A percentile compares a stretch with the other conserved stretches of the same genome.
Evolutionary conservation across 495 filamentous ascomycete genomes (phyloP).

Genomic region (Staphylotrichum longicolle): DNA sequence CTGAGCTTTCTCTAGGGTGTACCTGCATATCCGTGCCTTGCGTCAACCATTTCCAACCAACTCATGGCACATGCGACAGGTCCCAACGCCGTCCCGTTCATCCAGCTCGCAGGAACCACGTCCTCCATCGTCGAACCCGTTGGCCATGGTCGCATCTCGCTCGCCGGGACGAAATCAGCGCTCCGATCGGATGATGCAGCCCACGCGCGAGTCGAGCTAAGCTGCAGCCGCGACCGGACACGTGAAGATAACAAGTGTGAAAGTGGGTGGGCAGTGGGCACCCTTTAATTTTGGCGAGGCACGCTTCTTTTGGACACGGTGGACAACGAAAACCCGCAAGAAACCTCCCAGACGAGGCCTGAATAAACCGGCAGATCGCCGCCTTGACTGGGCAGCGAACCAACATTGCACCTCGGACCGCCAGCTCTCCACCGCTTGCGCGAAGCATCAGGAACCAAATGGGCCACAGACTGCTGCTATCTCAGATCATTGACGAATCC

Average conservation of each 20-base stretch:
- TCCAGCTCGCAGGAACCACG: neutral
- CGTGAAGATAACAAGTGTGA: conserved; percentile 25
- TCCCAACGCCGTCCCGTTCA: neutral
- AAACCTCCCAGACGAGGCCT: neutral
- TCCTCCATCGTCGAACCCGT: neutral
- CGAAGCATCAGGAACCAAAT: conserved; percentile 11
- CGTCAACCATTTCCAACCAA: conserved; percentile 10
- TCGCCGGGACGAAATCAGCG: neutral
- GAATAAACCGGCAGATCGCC: neutral
- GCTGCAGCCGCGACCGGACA: conserved; percentile 24
- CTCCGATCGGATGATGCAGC: conserved; percentile 13
- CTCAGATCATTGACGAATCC: conserved; percentile 11
- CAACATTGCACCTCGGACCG: neutral
- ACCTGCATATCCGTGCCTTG: conserved; percentile 18
- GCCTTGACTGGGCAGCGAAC: neutral
- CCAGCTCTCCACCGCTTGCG: neutral
- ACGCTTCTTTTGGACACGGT: conserved; percentile 21
- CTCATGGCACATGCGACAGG: neutral
- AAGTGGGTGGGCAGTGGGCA: conserved; percentile 12
- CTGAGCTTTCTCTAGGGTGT: conserved; percentile 8
- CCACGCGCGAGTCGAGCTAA: conserved; percentile 5
- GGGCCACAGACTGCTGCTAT: conserved; percentile 8
- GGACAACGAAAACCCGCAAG: conserved; percentile 8
- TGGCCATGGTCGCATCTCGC: conserved; percentile 1
- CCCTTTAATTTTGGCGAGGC: conserved; percentile 17